These are phyloP conservation scores for Anisodus acutangulus DNA, from an alignment of 257 asterid species.

Conservation along the genomic window DNA sequence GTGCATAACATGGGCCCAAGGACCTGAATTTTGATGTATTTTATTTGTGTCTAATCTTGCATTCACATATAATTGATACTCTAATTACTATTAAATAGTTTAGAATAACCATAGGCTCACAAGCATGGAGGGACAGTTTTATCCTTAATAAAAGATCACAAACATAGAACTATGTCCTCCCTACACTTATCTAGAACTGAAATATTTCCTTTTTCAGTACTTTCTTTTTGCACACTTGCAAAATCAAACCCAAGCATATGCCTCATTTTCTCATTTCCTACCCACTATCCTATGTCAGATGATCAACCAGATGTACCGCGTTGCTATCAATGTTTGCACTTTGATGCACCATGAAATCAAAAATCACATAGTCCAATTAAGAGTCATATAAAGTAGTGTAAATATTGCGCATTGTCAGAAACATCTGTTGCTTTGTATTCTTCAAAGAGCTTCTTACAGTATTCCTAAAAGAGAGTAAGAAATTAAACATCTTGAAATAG, in stretches of 20 bases:
- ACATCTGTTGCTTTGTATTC: neutral
- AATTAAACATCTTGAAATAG: too few relatives aligned
- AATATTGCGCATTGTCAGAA: neutral
- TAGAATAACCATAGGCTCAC: too few relatives aligned
- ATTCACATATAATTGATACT: too few relatives aligned
- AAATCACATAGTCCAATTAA: neutral
- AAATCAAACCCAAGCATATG: neutral
- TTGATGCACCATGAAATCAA: neutral
- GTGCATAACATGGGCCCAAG: too few relatives aligned
- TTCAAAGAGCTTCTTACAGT: neutral
- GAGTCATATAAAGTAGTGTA: neutral
- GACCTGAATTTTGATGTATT: too few relatives aligned
- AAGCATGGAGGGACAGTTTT: too few relatives aligned
- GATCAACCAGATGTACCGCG: neutral
- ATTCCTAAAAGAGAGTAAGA: neutral
- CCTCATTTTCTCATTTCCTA: neutral
- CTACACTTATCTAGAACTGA: neutral
- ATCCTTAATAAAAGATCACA: neutral
- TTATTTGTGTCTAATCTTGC: too few relatives aligned
- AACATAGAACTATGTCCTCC: too few relatives aligned
- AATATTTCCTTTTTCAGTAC: neutral
- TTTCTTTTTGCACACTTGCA: neutral
- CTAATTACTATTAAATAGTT: too few relatives aligned
- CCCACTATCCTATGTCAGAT: neutral
- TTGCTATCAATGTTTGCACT: neutral